phyloP scores from a whole-genome alignment of 176 grass and related monocot species.

The Secale cereale region DNA sequence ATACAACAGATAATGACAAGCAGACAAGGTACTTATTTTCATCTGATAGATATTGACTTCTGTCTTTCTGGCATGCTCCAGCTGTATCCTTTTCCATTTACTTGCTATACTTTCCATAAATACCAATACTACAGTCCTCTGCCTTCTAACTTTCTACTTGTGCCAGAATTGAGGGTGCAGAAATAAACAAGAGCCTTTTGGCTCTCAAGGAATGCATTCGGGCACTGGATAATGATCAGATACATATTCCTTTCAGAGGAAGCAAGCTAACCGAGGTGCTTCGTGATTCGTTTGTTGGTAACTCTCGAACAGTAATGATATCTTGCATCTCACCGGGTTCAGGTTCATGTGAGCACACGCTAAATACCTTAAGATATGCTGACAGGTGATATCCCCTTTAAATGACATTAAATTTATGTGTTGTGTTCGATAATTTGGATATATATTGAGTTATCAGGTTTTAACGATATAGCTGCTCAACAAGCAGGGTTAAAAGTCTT shows the following conservation, averaged over 20 bases:
- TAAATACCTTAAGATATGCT: slow-evolving; percentile 99
- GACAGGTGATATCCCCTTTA: slow-evolving; percentile 60
- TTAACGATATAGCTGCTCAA: slow-evolving; percentile 16
- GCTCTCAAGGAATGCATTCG: slow-evolving; percentile 98
- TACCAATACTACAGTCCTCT: neutral
- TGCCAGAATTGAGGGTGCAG: slow-evolving; percentile 91
- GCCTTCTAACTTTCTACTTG: neutral
- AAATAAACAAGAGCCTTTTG: slow-evolving; percentile 97
- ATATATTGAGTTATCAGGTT: neutral
- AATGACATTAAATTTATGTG: neutral
- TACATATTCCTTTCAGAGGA: slow-evolving; percentile 99
- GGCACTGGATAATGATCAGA: slow-evolving; percentile 96
- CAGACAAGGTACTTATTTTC: slow-evolving; percentile 65
- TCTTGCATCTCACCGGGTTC: slow-evolving; percentile 97
- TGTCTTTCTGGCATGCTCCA: neutral
- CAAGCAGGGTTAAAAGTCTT: slow-evolving; percentile 95
- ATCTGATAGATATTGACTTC: neutral
- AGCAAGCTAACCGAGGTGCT: slow-evolving; percentile 99
- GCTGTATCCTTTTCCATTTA: neutral
- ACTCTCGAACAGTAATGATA: slow-evolving; percentile 96
- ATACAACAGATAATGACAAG: slow-evolving; percentile 96
- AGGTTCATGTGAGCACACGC: slow-evolving; percentile 95
- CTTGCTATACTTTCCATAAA: neutral
- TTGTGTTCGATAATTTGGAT: neutral
- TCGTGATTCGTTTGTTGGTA: slow-evolving; percentile 97